A percentile compares a stretch with the other conserved stretches of the same genome.
These are phyloP conservation scores for Scalesia atractyloides DNA, from an alignment of 129 eudicot genomes.

Conservation along the genomic window DNA sequence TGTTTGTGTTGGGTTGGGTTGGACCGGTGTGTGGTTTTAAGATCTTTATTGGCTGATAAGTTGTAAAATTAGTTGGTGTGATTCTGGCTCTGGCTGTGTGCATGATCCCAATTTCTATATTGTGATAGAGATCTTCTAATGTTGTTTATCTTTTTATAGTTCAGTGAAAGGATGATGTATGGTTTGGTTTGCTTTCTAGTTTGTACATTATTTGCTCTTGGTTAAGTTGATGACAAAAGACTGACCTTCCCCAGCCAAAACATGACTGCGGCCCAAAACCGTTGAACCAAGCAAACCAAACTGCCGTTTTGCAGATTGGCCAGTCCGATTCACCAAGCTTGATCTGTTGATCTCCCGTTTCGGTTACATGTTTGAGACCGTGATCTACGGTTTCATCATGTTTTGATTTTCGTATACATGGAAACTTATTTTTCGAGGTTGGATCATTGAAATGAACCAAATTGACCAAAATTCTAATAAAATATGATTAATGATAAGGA, in stretches of 20 bases:
- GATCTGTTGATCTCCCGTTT: neutral
- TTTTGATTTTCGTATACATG: too few relatives aligned
- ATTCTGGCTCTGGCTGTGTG: conserved; percentile 18
- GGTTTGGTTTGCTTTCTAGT: conserved; percentile 17
- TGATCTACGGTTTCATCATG: too few relatives aligned
- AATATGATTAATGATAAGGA: too few relatives aligned
- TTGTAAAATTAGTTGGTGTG: conserved; percentile 35
- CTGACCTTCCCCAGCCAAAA: neutral
- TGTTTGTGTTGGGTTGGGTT: conserved; percentile 26
- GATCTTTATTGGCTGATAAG: conserved; percentile 15
- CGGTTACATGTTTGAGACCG: too few relatives aligned
- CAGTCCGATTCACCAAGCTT: neutral
- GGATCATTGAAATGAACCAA: too few relatives aligned
- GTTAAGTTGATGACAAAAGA: conserved; percentile 14
- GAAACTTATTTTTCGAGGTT: too few relatives aligned
- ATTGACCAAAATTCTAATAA: too few relatives aligned
- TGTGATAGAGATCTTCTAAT: conserved; percentile 17
- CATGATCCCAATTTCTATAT: conserved; percentile 18
- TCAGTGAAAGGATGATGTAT: conserved; percentile 22
- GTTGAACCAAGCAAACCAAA: neutral
- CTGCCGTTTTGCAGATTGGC: neutral
- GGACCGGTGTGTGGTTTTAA: conserved; percentile 33
- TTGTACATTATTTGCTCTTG: conserved; percentile 29
- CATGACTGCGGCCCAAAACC: neutral
- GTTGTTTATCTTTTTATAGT: conserved; percentile 6